Percentiles rank a stretch among this genome's conserved stretches.
phyloP scores from a whole-genome alignment of 2,329 filamentous ascomycete genomes.

The Ceratocystis colombiana region DNA sequence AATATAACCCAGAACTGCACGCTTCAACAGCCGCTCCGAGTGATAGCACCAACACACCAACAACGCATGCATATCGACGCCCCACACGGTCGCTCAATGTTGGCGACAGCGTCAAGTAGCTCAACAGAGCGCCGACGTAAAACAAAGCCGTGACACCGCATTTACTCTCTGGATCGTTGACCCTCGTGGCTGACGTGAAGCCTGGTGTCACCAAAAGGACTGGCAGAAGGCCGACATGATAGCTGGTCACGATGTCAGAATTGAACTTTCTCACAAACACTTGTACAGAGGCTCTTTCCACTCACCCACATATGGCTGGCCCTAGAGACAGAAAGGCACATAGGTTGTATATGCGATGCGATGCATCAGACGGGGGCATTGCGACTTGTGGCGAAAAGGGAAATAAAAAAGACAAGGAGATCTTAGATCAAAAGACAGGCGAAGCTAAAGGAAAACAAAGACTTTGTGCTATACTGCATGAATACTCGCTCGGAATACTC shows the following conservation, averaged over 20 bases:
- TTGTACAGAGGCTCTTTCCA: slow-evolving; percentile 14
- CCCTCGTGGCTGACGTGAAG: slow-evolving; percentile 31
- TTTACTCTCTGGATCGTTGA: slow-evolving; percentile 35
- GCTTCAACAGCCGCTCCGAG: slow-evolving; percentile 43
- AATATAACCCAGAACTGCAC: slow-evolving; percentile 35
- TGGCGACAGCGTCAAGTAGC: slow-evolving; percentile 47
- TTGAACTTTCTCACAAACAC: neutral
- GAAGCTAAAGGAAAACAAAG: too few relatives aligned
- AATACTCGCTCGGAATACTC: too few relatives aligned
- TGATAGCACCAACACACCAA: slow-evolving; percentile 39
- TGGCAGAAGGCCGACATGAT: slow-evolving; percentile 49
- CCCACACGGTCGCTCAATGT: slow-evolving; percentile 43
- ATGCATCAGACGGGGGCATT: slow-evolving; percentile 12
- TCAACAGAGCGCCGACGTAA: slow-evolving; percentile 47
- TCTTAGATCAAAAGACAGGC: neutral
- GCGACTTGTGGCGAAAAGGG: neutral
- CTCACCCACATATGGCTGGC: slow-evolving; percentile 44
- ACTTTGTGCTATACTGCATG: neutral
- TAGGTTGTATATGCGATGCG: slow-evolving; percentile 33
- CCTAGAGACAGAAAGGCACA: slow-evolving; percentile 42
- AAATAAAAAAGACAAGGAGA: neutral
- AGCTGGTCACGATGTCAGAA: slow-evolving; percentile 30
- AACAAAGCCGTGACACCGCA: slow-evolving; percentile 33
- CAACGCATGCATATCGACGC: slow-evolving; percentile 42
- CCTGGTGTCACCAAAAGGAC: slow-evolving; percentile 48